Evolutionary conservation across 2,329 filamentous ascomycete species (phyloP), one percentile per base, ranked within the genome.

Genomic region (Fusarium robinianum): DNA sequence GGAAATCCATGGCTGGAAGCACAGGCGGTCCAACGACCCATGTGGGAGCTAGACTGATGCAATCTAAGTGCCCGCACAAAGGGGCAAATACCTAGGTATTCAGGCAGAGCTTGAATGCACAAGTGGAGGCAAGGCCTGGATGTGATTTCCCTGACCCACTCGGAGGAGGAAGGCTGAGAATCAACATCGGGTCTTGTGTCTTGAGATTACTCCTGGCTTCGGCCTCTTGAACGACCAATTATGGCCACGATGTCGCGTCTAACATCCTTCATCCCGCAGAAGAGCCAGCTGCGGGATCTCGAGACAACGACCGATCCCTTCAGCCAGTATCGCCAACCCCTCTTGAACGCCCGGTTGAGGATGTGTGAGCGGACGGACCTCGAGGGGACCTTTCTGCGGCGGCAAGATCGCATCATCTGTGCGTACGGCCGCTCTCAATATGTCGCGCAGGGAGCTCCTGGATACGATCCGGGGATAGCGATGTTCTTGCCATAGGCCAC

Each of bases 371-470:
- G 55, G 57, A 59, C 57, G 55, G 57, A 46, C 57, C 57, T 42
- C 36, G 16, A 17, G 31, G 46, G 41, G 53, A 56, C 51, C 53
- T 36, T 53, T 29, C 38, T n/a, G 25, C 37, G 46, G 27, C 12
- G 44, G 37, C 27, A 46, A 36, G 32, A 51, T 55, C 44, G 48
- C 52, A 55, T 55, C 41, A 49, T 45, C 42, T 58, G 54, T 58
- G 57, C 50, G 48, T 43, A 9, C 29, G 25, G 25, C 12, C 9
- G 29, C 27, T 17, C n/a, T 15, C 26, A 8, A 7, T 32, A 46
- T 58, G 46, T 52, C 42, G 49, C 42, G 44, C 57, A 60, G 57
- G 57, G 57, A 58, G 54, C 46, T 52, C 50, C 51, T 42, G 42
- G 49, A 15, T 23, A 39, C 18, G 26, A 38, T 17, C 43, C 46